These are phyloP conservation scores for Boletus bicolor DNA, from an alignment of 768 basidiomycete species.

Conservation along the genomic window DNA sequence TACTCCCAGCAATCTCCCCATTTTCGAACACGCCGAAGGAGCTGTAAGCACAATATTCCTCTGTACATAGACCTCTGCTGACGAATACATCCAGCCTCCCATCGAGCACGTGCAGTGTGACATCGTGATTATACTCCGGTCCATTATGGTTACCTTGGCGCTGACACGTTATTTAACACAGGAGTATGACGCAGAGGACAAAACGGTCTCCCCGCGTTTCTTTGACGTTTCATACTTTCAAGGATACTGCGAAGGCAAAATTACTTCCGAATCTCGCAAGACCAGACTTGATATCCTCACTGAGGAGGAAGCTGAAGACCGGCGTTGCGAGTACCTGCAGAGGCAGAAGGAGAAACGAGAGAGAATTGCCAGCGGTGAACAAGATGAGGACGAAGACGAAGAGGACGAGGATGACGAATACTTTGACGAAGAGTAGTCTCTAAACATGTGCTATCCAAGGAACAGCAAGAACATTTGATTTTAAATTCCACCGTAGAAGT, in stretches of 20 bases:
- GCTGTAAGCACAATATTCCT: constrained; percentile 9
- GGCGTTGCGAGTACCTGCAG: background rate
- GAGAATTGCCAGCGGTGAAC: constrained; percentile 9
- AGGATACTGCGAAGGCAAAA: constrained; percentile 23
- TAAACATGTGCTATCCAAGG: background rate
- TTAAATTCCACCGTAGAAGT: too few species aligned
- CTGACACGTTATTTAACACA: background rate
- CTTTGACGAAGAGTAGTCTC: background rate
- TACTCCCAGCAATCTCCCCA: constrained; percentile 17
- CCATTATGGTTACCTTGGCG: background rate
- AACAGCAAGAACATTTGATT: too few species aligned
- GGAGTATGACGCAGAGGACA: constrained; percentile 25
- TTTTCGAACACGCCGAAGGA: constrained; percentile 21
- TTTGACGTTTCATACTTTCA: constrained; percentile 22
- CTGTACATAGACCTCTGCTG: background rate
- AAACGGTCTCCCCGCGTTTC: constrained; percentile 18
- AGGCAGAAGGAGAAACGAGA: constrained; percentile 7
- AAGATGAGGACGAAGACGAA: constrained; percentile 10
- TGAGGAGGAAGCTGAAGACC: constrained; percentile 14
- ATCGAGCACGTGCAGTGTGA: constrained; percentile 17
- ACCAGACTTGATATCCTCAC: constrained; percentile 23
- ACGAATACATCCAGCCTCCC: constrained; percentile 14
- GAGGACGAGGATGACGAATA: constrained; percentile 1
- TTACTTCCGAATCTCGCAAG: constrained; percentile 21
- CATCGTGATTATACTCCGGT: background rate